A percentile compares a stretch with the other conserved stretches of the same genome.
Conservation (phyloP, 2,329 filamentous ascomycete species). For the Cercospora janseana region DNA sequence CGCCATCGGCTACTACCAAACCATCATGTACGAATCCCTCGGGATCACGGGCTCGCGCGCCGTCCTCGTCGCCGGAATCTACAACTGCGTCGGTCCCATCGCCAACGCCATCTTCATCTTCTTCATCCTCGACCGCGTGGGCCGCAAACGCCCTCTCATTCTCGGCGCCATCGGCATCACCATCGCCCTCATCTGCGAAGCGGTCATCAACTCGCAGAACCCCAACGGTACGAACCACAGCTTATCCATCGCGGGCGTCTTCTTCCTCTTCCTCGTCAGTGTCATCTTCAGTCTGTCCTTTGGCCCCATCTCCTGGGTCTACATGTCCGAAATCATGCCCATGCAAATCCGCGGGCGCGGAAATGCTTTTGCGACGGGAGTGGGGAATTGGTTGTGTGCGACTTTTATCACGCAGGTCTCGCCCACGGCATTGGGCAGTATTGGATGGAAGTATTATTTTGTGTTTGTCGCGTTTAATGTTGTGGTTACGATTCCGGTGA, state of each 20-base stretch:
- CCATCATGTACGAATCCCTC: constrained; percentile 57
- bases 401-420: constrained; percentile 60
- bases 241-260: constrained; percentile 60
- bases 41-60: constrained; percentile 55
- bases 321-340: constrained; percentile 65
- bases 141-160: constrained; percentile 53
- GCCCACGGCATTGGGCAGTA: constrained; percentile 38
- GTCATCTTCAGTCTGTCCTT: constrained; percentile 60
- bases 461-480: constrained; percentile 50
- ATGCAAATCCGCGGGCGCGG: constrained; percentile 63
- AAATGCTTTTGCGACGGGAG: constrained; percentile 57
- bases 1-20: constrained; percentile 63
- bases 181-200: constrained; percentile 60
- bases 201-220: constrained; percentile 55
- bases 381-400: constrained; percentile 60
- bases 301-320: constrained; percentile 62
- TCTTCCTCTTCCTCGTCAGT: constrained; percentile 63
- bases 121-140: constrained; percentile 56
- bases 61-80: constrained; percentile 59
- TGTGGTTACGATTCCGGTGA: constrained; percentile 45
- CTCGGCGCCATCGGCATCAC: constrained; percentile 56
- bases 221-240: constrained; percentile 43
- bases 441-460: constrained; percentile 33
- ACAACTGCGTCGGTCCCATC: constrained; percentile 59
- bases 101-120: constrained; percentile 60